Base-by-base conservation (phyloP, 495 filamentous ascomycete genomes). In the Pseudotulostoma volvatum region DNA sequence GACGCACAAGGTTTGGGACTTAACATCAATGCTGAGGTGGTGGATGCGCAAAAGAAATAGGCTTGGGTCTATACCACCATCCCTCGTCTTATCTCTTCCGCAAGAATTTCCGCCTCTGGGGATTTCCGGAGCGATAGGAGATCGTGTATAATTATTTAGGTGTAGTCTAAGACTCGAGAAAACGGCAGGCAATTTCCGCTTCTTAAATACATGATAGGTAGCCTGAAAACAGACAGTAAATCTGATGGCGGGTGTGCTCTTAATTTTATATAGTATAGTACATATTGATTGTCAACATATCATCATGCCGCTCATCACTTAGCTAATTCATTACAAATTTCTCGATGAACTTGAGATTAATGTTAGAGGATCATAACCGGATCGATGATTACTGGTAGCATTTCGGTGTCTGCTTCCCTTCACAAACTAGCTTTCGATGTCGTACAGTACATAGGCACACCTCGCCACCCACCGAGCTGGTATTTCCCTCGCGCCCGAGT, bases 1-100 rank as follows among this genome's bases (percentile, higher is more conserved):
- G 92, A 97, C 45, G 70, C 79, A 2, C 78, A 88, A 51, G 86
- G 84, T 13, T 62, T 97, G 50, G 90, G 90, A 19, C 57, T 97
- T 57, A 96, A 96, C 50, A 84, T 96, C 49, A 79, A 68, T 39
- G 44, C 67, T 40, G 70, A 77, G 44, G 23, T 28, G 5, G 68
- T 74, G n/a, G 36, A 52, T 19, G 31, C 23, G 37, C 53, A 58
- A 17, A 58, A 57, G 9, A 39, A 23, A 57, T 57, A 50, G 56
- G 62, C 62, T 41, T 42, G 14, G 18, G 15, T 7, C 11, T 39
- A 9, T 28, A n/a, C n/a, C n/a, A n/a, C n/a, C n/a, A n/a, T n/a
- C 23, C 23, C 23, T 28, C 23, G 23, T 11, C 11, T 11, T 11
- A 28, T 28, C 23, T 11, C 5, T 5, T 5, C 23, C 11, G 11